Conservation (phyloP, 768 basidiomycete species). For the Sistotremastrum suecicum region DNA sequence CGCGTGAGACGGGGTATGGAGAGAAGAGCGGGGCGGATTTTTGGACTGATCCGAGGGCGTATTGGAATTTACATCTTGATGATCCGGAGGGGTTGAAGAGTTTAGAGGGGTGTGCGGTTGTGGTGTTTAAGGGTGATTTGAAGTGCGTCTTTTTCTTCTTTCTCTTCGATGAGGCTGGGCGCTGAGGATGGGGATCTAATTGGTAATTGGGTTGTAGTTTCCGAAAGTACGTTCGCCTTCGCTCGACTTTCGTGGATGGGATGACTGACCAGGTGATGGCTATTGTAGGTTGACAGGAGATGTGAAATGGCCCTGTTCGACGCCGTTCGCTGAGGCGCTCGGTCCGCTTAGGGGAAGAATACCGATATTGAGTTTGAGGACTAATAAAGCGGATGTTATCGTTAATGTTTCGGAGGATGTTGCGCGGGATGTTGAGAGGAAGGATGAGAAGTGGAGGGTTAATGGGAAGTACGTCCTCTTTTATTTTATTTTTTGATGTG, state of each 20-base stretch:
- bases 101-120: constrained; percentile 45
- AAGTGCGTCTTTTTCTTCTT: constrained; percentile 46
- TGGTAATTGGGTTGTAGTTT: neutral
- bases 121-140: constrained; percentile 89
- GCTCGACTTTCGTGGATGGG: constrained; percentile 2
- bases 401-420: constrained; percentile 63
- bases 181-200: too few species aligned
- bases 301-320: constrained; percentile 72
- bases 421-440: constrained; percentile 43
- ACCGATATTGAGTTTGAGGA: constrained; percentile 73
- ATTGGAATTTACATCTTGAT: constrained; percentile 53
- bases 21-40: constrained; percentile 33
- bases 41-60: constrained; percentile 65
- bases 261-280: neutral
- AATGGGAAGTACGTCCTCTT: constrained; percentile 52
- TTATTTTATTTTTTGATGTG: neutral
- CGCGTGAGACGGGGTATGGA: constrained; percentile 42
- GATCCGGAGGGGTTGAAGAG: constrained; percentile 36
- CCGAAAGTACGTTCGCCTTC: neutral
- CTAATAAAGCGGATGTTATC: constrained; percentile 91
- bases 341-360: constrained; percentile 74
- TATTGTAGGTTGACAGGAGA: constrained; percentile 71
- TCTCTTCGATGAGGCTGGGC: too few species aligned
- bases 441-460: constrained; percentile 59
- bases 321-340: constrained; percentile 57